A percentile compares a stretch with the other conserved stretches of the same genome.
Evolutionary conservation across 441 rosid species (phyloP).

Genomic region (Corymbia citriodora): DNA sequence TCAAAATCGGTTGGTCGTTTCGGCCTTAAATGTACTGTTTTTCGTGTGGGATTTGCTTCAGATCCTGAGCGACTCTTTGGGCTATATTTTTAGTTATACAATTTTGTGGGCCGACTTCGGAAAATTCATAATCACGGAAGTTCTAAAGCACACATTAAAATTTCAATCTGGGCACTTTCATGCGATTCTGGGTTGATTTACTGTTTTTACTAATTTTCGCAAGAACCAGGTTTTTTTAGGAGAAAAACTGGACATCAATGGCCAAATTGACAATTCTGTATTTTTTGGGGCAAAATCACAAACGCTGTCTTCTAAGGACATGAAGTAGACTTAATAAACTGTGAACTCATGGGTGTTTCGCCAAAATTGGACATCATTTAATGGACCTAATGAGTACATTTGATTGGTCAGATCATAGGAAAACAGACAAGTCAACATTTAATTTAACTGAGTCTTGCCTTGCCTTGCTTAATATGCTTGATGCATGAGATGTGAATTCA

Average conservation of each 20-base stretch:
- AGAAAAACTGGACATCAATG: neutral
- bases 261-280: neutral
- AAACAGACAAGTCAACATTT: neutral
- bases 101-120: neutral
- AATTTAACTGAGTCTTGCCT: neutral
- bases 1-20: neutral
- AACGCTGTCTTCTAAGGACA: accelerated
- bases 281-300: neutral
- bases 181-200: neutral
- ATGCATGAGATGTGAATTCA: neutral
- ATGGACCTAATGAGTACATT: neutral
- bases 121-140: neutral
- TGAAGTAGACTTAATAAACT: neutral
- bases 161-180: neutral
- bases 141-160: neutral
- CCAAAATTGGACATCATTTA: neutral
- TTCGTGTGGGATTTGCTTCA: neutral
- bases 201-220: neutral
- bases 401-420: neutral
- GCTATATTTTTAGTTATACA: neutral
- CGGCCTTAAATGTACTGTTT: neutral
- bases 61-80: neutral
- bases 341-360: neutral
- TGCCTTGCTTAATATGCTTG: neutral
- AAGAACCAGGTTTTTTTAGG: neutral